Base-by-base conservation (phyloP, 441 rosid genomes). In the Erysimum cheiri region DNA sequence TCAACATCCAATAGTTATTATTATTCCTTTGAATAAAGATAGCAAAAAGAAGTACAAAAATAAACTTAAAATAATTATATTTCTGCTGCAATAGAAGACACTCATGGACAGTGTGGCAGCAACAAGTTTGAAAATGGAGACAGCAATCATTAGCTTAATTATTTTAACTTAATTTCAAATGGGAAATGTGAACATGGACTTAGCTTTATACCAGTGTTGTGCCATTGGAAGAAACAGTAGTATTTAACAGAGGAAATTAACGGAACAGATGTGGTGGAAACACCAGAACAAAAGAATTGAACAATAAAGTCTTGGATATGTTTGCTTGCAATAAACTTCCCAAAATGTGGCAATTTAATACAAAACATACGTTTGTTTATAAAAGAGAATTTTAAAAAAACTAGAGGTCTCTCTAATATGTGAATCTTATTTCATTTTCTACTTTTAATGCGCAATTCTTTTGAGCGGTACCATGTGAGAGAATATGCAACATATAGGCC, bases 121-220 rank as follows among this genome's bases (percentile, higher is more conserved):
- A 69, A 33, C 0, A 64, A 49, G 79, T 75, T 75, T 75, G 75
- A 75, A 75, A 70, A 49, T 58, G 63, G 75, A 75, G 75, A 75
- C 79, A 70, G n/a, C 79, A 75, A 75, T 75, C 79, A 75, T 70
- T 64, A 75, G 71, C 75, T 75, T 75, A 64, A 70, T 70, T 75
- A 47, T 61, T 60, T 44, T 33, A 71, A 63, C 29, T 70, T 52
- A 62, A 33, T 54, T 53, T n/a, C 69, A 41, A 43, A 41, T 32
- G 33, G 26, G 13, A 17, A 46, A 6, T 32, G 19, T 62, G 28
- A 62, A 60, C 39, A 32, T 5, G 53, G 28, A 26, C 12, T 60
- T 39, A 3, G 59, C 57, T 72, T 64, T 72, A 36, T 43, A 1
- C 10, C 47, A 28, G 2, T 64, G 64, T 35, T 35, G 5, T 71